These are phyloP conservation scores for Medicago arabica DNA, from an alignment of 306 rosid genomes.

Conservation along the genomic window DNA sequence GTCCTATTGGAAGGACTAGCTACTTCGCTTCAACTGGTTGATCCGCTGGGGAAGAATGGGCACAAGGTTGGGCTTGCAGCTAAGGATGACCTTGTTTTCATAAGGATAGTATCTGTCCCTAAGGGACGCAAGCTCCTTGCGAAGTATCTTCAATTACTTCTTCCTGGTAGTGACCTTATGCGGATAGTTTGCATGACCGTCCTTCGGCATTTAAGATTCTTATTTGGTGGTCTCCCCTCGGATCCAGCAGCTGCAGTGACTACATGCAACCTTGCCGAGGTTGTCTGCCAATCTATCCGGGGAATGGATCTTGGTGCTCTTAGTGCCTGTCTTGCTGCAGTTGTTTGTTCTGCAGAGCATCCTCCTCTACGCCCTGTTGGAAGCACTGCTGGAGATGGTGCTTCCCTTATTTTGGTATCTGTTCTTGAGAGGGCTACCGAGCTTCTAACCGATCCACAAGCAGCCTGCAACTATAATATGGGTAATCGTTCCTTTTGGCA, in stretches of 20 bases:
- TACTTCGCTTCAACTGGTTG: slow-evolving; percentile 63
- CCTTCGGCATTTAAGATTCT: slow-evolving; percentile 63
- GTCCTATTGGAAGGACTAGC: slow-evolving; percentile 64
- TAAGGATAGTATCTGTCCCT: slow-evolving; percentile 52
- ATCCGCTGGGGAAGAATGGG: slow-evolving; percentile 59
- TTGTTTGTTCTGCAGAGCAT: slow-evolving; percentile 65
- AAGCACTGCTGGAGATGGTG: slow-evolving; percentile 62
- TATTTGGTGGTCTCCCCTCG: slow-evolving; percentile 61
- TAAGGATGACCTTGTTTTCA: slow-evolving; percentile 61
- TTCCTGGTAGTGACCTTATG: slow-evolving; percentile 62
- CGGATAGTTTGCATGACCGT: slow-evolving; percentile 63
- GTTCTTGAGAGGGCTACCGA: slow-evolving; percentile 60
- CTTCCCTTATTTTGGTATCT: slow-evolving; percentile 54
- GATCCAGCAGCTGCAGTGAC: slow-evolving; percentile 55
- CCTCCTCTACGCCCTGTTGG: slow-evolving; percentile 66
- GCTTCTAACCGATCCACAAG: slow-evolving; percentile 54
- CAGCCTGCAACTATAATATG: slow-evolving; percentile 49
- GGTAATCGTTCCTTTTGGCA: slow-evolving; percentile 63
- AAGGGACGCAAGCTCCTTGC: slow-evolving; percentile 63
- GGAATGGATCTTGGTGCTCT: slow-evolving; percentile 65
- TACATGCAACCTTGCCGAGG: slow-evolving; percentile 49
- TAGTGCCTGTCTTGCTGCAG: slow-evolving; percentile 67
- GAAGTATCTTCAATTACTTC: slow-evolving; percentile 58
- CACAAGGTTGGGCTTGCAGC: slow-evolving; percentile 56
- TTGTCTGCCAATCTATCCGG: slow-evolving; percentile 52